Base-by-base conservation (phyloP, 2,329 filamentous ascomycete genomes). In the Trichoderma guizhouense region DNA sequence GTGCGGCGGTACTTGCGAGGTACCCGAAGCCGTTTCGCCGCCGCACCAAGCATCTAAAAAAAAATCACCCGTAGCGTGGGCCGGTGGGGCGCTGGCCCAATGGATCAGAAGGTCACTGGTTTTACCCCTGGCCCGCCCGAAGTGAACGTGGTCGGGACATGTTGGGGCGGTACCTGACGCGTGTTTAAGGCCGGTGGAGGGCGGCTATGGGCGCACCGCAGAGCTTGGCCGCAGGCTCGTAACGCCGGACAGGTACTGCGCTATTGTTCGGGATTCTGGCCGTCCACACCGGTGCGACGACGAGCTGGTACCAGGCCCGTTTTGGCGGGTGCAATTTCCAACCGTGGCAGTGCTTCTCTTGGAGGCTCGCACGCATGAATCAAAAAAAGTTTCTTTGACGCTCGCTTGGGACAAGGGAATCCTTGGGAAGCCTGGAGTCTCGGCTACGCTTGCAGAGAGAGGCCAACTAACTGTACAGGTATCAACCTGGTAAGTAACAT, bases 311-410 rank as follows among this genome's bases (percentile, higher is more conserved):
- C 66, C 66, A 69, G 66, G 53, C 66, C 66, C 55, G 66, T 69
- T 69, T 69, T 69, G 66, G 66, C 66, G 66, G 66, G 66, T 69
- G 66, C 66, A 69, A 69, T 69, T 69, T 69, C 66, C 66, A 69
- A 61, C 53, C 55, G 66, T 60, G 66, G 66, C 66, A 43, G 55
- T 69, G 66, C 66, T 61, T 32, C 26, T 32, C 26, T 60, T 58
- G 61, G 21, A 43, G 61, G 28, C 34, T 28, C 47, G 34, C 51
- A n/a, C 53, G 65, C 55, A 69, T 69, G 66, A 69, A 69, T 69
- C 65, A 32, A 69, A 69, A 32, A 69, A 69, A 28, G 53, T 60
- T 69, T 69, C 51, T 68, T 68, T 60, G 34, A 28, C 34, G 21
- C 43, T 51, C 43, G 43, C 43, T 30, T 51, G 28, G 18, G 63